A percentile compares a stretch with the other conserved stretches of the same genome.
These are phyloP conservation scores for Boletellus ananas DNA, from an alignment of 768 basidiomycete species.

Conservation along the genomic window DNA sequence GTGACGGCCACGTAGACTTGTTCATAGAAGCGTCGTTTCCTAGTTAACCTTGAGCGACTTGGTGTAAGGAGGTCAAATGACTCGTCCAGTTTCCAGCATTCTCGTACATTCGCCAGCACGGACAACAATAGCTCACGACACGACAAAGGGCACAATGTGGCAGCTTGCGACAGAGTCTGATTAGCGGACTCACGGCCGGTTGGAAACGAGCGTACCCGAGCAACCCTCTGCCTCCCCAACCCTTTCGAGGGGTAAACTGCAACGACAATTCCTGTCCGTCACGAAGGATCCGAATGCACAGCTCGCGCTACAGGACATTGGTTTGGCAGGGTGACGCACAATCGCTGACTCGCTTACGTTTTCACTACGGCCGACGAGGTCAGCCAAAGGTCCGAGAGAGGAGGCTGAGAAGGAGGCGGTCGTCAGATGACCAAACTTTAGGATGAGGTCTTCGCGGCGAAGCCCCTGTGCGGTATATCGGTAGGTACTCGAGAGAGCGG, in stretches of 20 bases:
- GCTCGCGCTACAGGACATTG: constrained; percentile 43
- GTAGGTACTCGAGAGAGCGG: not conserved
- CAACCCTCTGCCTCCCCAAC: constrained; percentile 86
- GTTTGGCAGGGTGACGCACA: not conserved
- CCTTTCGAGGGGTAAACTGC: constrained; percentile 61
- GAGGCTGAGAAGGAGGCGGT: constrained; percentile 46
- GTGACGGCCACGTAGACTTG: not conserved
- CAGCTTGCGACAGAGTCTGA: constrained; percentile 38
- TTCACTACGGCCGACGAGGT: constrained; percentile 73
- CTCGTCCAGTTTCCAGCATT: not conserved
- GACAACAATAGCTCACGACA: not conserved
- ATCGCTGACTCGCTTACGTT: constrained; percentile 48
- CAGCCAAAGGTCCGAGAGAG: constrained; percentile 66
- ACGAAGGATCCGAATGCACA: constrained; percentile 58
- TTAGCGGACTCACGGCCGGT: not conserved
- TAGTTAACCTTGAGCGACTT: not conserved
- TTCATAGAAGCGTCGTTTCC: not conserved
- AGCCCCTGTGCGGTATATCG: constrained; percentile 44
- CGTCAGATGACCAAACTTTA: constrained; percentile 69
- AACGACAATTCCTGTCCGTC: constrained; percentile 43
- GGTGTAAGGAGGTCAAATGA: too few relatives aligned
- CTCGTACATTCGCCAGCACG: not conserved
- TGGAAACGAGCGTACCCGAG: constrained; percentile 57
- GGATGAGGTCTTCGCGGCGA: constrained; percentile 66
- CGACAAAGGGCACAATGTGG: constrained; percentile 54